These are phyloP conservation scores for Tuber calosporum DNA, from an alignment of 495 filamentous ascomycete genomes.

Conservation along the genomic window DNA sequence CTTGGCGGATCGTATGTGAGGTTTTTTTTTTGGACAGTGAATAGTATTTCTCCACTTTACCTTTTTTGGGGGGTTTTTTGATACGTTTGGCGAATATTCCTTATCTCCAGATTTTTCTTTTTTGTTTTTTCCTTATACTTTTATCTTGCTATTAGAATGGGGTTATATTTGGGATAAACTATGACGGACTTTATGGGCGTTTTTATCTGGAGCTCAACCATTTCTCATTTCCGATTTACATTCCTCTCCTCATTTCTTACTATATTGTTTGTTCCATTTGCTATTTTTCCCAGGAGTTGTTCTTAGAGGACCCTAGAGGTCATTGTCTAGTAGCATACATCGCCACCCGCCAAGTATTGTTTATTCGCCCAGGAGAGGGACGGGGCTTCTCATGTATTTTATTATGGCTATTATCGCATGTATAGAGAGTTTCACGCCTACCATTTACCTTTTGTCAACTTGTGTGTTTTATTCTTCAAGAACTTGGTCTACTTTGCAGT, in stretches of 20 bases:
- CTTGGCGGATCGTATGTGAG: constrained; percentile 40
- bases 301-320: constrained; percentile 38
- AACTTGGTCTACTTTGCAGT: constrained; percentile 19
- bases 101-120: not conserved
- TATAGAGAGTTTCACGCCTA: constrained; percentile 18
- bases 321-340: constrained; percentile 33
- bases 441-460: constrained; percentile 24
- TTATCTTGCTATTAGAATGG: constrained; percentile 35
- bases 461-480: constrained; percentile 4
- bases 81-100: constrained; percentile 29
- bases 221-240: constrained; percentile 29
- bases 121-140: constrained; percentile 26
- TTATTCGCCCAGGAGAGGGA: constrained; percentile 31
- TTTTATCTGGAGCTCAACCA: constrained; percentile 35
- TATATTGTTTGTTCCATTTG: constrained; percentile 25
- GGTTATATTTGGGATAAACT: constrained; percentile 40
- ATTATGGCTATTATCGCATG: constrained; percentile 20
- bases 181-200: constrained; percentile 39
- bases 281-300: constrained; percentile 25
- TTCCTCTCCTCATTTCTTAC: constrained; percentile 28
- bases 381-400: constrained; percentile 36
- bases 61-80: constrained; percentile 7
- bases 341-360: constrained; percentile 27
- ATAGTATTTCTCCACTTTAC: constrained; percentile 27
- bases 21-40: constrained; percentile 18